Conservation (phyloP, 2,329 filamentous ascomycete genomes). For the Fusarium sp. region DNA sequence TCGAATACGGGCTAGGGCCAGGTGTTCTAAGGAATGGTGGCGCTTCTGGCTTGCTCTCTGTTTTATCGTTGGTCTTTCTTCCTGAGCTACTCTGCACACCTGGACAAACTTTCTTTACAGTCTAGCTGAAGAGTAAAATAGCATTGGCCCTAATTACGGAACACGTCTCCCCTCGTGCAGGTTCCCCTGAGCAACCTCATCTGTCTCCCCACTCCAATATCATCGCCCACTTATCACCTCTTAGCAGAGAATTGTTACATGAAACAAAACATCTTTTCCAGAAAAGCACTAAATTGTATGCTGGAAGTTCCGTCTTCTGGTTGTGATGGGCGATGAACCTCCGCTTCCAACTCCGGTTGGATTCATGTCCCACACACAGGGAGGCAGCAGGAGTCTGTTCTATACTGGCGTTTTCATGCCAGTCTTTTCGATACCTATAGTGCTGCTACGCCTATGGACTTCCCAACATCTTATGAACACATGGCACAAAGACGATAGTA, state of each 20-base stretch:
- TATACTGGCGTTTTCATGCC: constrained; percentile 3
- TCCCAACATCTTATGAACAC: constrained; percentile 8
- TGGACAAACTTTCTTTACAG: not conserved
- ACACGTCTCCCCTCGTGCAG: not conserved
- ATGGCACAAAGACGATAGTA: constrained; percentile 26
- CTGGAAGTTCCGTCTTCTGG: too few relatives aligned
- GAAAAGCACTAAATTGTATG: too few relatives aligned
- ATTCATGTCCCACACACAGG: not conserved
- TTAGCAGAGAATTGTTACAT: too few relatives aligned
- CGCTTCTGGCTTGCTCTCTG: not conserved
- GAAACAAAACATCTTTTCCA: too few relatives aligned
- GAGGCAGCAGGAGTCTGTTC: not conserved
- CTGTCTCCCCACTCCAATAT: not conserved
- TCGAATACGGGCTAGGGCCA: not conserved
- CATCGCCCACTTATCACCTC: not conserved
- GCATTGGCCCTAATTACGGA: not conserved
- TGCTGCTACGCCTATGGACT: constrained; percentile 21
- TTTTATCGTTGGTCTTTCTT: not conserved
- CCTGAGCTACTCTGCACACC: not conserved
- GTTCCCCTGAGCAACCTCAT: not conserved
- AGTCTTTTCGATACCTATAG: constrained; percentile 8
- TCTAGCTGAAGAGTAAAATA: not conserved
- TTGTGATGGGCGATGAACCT: not conserved
- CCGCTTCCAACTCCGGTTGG: not conserved
- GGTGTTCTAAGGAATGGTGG: not conserved